These are phyloP conservation scores for Tetrapisispora nanseiensis DNA, from an alignment of 805 yeast species.

Conservation along the genomic window DNA sequence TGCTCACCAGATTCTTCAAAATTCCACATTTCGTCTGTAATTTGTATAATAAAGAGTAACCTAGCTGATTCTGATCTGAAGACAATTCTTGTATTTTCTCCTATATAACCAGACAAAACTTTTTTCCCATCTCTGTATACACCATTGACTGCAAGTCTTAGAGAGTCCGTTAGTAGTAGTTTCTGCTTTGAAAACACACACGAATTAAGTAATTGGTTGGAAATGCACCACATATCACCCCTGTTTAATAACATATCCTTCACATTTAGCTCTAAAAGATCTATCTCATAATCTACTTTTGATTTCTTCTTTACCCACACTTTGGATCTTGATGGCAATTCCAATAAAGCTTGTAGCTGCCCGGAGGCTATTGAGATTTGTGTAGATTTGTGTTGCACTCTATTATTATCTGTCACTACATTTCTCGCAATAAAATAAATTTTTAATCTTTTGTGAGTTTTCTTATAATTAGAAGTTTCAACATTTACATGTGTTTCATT, in stretches of 20 bases:
- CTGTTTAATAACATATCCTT: conserved; percentile 75
- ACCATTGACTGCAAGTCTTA: conserved; percentile 55
- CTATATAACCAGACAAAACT: conserved; percentile 66
- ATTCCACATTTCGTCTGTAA: conserved; percentile 95
- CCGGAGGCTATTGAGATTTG: conserved; percentile 51
- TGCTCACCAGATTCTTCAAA: conserved; percentile 95
- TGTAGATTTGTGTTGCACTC: conserved; percentile 1
- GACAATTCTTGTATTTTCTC: conserved; percentile 64
- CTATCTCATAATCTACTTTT: conserved; percentile 43
- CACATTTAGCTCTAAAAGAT: conserved; percentile 69
- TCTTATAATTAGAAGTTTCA: background rate
- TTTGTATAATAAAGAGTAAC: conserved; percentile 72
- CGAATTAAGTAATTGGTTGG: conserved; percentile 47
- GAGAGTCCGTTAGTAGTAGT: conserved; percentile 48
- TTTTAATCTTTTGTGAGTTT: conserved; percentile 4
- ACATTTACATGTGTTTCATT: background rate
- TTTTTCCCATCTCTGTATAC: conserved; percentile 58
- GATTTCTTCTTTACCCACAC: conserved; percentile 47
- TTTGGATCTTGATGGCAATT: conserved; percentile 55
- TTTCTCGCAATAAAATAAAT: conserved; percentile 11
- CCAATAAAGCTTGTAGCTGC: conserved; percentile 49
- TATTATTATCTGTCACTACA: background rate
- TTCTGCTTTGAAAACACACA: conserved; percentile 64
- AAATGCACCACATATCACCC: conserved; percentile 87
- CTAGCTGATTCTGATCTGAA: conserved; percentile 89